These are phyloP conservation scores for Malassezia globosa DNA, from an alignment of 1,284 basidiomycete species.

Conservation along the genomic window DNA sequence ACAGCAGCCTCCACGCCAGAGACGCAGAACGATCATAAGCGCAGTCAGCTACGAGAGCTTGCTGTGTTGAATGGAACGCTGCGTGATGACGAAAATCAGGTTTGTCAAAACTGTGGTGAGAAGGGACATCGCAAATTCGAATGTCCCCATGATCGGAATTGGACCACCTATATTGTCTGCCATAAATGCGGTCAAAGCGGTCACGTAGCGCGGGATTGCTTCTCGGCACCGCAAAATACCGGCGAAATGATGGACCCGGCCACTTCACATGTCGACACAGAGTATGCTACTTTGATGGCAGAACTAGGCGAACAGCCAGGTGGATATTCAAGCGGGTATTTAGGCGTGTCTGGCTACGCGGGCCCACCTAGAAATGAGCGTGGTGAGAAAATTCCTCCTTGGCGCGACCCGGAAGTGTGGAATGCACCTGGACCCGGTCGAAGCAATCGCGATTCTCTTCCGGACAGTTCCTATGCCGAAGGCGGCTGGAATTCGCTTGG, in stretches of 20 bases:
- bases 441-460: neutral
- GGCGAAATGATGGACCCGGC: constrained; percentile 41
- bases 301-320: constrained; percentile 69
- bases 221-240: constrained; percentile 18
- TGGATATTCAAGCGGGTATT: constrained; percentile 1
- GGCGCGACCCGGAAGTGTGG: constrained; percentile 45
- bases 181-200: constrained; percentile 44
- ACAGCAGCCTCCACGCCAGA: constrained; percentile 97
- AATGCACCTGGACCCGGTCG: constrained; percentile 26
- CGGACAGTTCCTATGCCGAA: neutral
- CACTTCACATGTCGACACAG: constrained; percentile 65
- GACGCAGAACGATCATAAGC: constrained; percentile 98
- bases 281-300: constrained; percentile 93
- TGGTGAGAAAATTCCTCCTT: constrained; percentile 44
- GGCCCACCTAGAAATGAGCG: constrained; percentile 24
- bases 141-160: constrained; percentile 43
- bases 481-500: neutral
- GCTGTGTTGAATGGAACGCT: constrained; percentile 96
- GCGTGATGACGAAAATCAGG: constrained; percentile 97
- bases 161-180: constrained; percentile 42
- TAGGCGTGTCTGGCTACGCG: constrained; percentile 20
- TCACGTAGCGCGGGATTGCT: constrained; percentile 43
- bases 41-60: constrained; percentile 93
- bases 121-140: constrained; percentile 55
- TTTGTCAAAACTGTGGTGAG: constrained; percentile 94